Base-by-base conservation (phyloP, 1,284 basidiomycete species). In the Volvariella volvacea region DNA sequence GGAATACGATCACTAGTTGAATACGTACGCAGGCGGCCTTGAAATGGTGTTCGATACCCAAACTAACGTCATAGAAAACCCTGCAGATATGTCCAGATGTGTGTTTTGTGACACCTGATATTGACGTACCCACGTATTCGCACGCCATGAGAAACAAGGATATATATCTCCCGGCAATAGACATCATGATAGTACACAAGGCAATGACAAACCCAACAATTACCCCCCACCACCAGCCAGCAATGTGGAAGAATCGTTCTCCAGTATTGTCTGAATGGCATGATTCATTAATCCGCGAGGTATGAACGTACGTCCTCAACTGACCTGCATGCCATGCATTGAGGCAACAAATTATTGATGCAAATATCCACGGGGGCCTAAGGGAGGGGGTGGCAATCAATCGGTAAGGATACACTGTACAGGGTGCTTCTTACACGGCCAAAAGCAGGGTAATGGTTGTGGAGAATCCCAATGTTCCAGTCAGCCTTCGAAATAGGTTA, bases 191-290 rank as follows among this genome's bases (percentile, higher is more conserved):
- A 0, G 82, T 83, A 3, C 67, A 66, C 12, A 82, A 58, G 2
- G 71, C 71, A 46, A 85, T 79, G 46, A 83, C 76, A 53, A 76
- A 85, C 0, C 76, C 83, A 7, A 81, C 28, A 8, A 83, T 74
- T 41, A 73, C 71, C n/a, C 63, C 69, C 77, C 76, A 81, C 74
- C 73, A 78, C 61, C 72, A 75, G 2, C 55, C 64, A 7, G 73
- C 61, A 22, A 84, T 73, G 56, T 88, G 84, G 66, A 82, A 81
- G 63, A 75, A 87, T 3, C 80, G 72, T 54, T 83, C 82, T 1
- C 80, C 80, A 2, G 76, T 77, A 39, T 64, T 66, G 50, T 83
- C 78, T 78, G 38, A 34, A 32, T 4, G 20, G 22, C 40, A 28
- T 30, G 15, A 39, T 44, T 38, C 34, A 42, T 25, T 12, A 3